A percentile compares a stretch with the other conserved stretches of the same genome.
Conservation (phyloP, 768 basidiomycete genomes). For the Boletus bicolor region DNA sequence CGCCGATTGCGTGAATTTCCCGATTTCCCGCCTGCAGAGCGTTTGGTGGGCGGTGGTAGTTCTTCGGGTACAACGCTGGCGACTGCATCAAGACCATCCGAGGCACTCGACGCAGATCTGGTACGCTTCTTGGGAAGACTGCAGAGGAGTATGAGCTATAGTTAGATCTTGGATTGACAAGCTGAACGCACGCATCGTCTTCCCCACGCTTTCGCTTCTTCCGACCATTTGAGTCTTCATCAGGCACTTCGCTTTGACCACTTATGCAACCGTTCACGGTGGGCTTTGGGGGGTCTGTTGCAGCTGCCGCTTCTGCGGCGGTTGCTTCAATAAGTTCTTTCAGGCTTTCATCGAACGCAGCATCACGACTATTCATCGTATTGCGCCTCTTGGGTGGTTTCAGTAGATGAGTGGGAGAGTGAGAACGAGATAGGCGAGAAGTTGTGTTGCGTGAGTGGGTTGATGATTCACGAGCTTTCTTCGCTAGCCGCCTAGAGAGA, state of each 20-base stretch:
- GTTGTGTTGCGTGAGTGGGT: constrained; percentile 56
- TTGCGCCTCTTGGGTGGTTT: constrained; percentile 84
- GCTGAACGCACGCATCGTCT: constrained; percentile 59
- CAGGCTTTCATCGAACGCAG: constrained; percentile 85
- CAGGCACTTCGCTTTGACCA: constrained; percentile 42
- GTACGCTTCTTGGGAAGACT: constrained; percentile 67
- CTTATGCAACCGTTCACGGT: constrained; percentile 37
- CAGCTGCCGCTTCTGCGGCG: constrained; percentile 64
- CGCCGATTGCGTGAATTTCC: constrained; percentile 29
- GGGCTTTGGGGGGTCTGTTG: constrained; percentile 39
- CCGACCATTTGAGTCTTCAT: constrained; percentile 48
- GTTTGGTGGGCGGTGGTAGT: constrained; percentile 35
- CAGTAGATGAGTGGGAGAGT: constrained; percentile 59
- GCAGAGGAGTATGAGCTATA: constrained; percentile 13
- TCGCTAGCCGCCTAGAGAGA: constrained; percentile 54
- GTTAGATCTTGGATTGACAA: neutral
- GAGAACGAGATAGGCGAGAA: constrained; percentile 70
- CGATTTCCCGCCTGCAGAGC: constrained; percentile 25
- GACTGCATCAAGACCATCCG: constrained; percentile 50
- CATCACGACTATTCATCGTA: constrained; percentile 97
- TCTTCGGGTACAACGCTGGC: constrained; percentile 40
- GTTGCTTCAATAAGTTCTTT: constrained; percentile 74
- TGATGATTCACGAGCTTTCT: constrained; percentile 61
- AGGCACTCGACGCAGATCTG: constrained; percentile 69
- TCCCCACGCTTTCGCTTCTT: constrained; percentile 77